Conservation (phyloP, 768 basidiomycete species). For the Mycena pura region DNA sequence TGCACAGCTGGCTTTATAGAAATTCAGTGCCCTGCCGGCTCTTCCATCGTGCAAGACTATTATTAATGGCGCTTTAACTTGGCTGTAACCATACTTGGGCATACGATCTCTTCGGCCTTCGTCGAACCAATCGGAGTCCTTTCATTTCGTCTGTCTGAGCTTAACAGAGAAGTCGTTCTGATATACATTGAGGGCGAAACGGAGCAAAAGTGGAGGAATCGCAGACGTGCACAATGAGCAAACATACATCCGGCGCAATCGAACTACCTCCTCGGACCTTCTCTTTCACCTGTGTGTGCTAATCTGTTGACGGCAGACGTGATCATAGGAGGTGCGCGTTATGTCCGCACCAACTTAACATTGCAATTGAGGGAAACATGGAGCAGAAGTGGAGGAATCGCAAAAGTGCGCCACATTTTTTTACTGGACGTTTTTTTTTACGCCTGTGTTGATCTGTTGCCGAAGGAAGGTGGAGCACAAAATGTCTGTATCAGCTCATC, state of each 20-base stretch:
- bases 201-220: too few relatives aligned
- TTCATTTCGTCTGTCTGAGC: too few relatives aligned
- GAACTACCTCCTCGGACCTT: not conserved
- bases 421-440: not conserved
- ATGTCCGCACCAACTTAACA: not conserved
- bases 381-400: conserved; percentile 3
- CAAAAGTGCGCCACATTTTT: not conserved
- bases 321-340: conserved; percentile 6
- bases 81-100: too few relatives aligned
- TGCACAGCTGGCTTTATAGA: conserved; percentile 1
- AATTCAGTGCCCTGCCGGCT: not conserved
- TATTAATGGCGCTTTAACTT: too few relatives aligned
- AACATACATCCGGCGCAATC: conserved; percentile 3
- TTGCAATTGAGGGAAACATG: conserved; percentile 4
- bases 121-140: too few relatives aligned
- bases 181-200: too few relatives aligned
- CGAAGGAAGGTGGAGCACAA: conserved; percentile 1
- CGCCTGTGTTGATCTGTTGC: conserved; percentile 1
- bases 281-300: not conserved
- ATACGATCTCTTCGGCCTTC: too few relatives aligned
- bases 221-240: conserved; percentile 4
- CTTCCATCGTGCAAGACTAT: not conserved
- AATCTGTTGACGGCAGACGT: conserved; percentile 3
- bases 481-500: conserved; percentile 2
- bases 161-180: too few relatives aligned